Conservation (phyloP, 352 stramenopile species). For the Globisporangium perplexum region DNA sequence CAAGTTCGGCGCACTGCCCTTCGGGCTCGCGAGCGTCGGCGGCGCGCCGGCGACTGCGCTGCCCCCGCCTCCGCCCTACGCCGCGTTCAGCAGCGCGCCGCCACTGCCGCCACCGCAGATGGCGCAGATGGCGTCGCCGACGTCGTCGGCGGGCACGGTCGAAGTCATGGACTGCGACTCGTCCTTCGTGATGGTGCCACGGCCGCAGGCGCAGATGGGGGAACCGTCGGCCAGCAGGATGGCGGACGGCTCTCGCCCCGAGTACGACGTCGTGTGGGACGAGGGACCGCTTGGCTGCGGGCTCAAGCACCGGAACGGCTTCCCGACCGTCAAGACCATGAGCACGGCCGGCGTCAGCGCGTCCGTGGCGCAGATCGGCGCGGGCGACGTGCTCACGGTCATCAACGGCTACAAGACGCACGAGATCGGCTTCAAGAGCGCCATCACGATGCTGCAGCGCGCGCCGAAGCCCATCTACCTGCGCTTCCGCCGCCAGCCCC, state of each 20-base stretch:
- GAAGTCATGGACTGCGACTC: conserved; percentile 14
- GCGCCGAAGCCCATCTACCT: conserved; percentile 74
- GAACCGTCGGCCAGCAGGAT: conserved; percentile 21
- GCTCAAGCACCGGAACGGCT: conserved; percentile 62
- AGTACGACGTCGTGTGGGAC: conserved; percentile 78
- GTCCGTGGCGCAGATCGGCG: conserved; percentile 62
- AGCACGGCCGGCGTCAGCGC: conserved; percentile 48
- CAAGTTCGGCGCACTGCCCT: conserved; percentile 24
- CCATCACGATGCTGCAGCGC: conserved; percentile 66
- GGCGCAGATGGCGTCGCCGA: conserved; percentile 8
- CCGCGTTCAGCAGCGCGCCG: neutral
- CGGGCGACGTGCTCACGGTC: conserved; percentile 57
- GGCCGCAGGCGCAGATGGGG: neutral
- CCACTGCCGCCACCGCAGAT: neutral
- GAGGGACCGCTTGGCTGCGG: conserved; percentile 67
- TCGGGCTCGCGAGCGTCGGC: neutral
- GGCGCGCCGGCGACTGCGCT: neutral
- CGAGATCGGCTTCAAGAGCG: conserved; percentile 76
- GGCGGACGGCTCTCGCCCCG: conserved; percentile 23
- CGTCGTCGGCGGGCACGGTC: conserved; percentile 28
- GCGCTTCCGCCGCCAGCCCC: conserved; percentile 38
- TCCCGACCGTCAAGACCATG: conserved; percentile 65
- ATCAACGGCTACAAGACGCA: conserved; percentile 73
- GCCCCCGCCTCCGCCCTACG: conserved; percentile 4
- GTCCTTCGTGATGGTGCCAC: conserved; percentile 9